Conservation (phyloP, 352 stramenopile species). For the Globisporangium nunn region DNA sequence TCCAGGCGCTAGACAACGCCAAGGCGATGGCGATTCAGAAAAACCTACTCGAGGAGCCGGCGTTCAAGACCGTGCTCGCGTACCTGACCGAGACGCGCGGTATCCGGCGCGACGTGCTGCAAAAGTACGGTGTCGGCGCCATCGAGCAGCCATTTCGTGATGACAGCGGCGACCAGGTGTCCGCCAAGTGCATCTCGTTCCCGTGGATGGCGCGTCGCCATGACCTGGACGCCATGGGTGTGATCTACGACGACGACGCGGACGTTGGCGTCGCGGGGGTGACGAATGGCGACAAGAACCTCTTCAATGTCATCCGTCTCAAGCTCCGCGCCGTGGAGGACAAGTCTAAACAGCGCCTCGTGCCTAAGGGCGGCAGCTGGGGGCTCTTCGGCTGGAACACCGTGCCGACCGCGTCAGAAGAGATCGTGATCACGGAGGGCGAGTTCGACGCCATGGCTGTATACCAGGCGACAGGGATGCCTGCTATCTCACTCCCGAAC, state of each 20-base stretch:
- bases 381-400: slow-evolving; percentile 99
- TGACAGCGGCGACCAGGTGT: slow-evolving; percentile 40
- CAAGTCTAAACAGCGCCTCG: slow-evolving; percentile 82
- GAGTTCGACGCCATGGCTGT: slow-evolving; percentile 98
- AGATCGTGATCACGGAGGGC: slow-evolving; percentile 96
- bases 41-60: slow-evolving; percentile 62
- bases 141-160: slow-evolving; percentile 85
- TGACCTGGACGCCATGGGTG: slow-evolving; percentile 84
- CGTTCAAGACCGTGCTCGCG: slow-evolving; percentile 50
- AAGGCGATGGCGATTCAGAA: slow-evolving; percentile 83
- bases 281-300: slow-evolving; percentile 50
- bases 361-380: slow-evolving; percentile 92
- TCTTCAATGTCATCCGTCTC: slow-evolving; percentile 72
- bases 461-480: slow-evolving; percentile 91
- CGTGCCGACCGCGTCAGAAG: slow-evolving; percentile 72
- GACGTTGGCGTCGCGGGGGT: slow-evolving; percentile 2
- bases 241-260: slow-evolving; percentile 41
- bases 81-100: slow-evolving; percentile 72
- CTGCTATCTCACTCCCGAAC: slow-evolving; percentile 95
- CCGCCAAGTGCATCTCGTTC: slow-evolving; percentile 91
- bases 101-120: slow-evolving; percentile 59
- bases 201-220: slow-evolving; percentile 90
- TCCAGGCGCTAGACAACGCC: slow-evolving; percentile 72
- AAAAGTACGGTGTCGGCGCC: slow-evolving; percentile 87
- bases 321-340: slow-evolving; percentile 83